Base-by-base conservation (phyloP, 2,329 filamentous ascomycete genomes). In the Chalaropsis thielavioides region DNA sequence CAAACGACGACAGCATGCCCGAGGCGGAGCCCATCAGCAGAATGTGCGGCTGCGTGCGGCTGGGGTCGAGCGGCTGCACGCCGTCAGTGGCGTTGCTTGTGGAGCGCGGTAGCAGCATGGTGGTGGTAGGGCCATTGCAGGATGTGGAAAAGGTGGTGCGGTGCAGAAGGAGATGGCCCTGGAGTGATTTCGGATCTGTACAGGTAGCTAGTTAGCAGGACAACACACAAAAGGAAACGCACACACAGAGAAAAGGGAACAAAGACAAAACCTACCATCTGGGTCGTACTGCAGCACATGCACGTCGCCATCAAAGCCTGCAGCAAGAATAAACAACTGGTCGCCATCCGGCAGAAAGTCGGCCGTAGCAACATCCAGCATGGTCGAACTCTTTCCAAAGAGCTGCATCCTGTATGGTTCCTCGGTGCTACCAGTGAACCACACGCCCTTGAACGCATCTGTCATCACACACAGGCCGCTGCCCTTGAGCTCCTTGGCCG, bases 391-490 rank as follows among this genome's bases (percentile, higher is more conserved):
- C 75, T 96, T 96, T 51, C 92, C 91, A 69, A 97, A 91, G 2
- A 96, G 81, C 68, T 91, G 88, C 84, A 99, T 91, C 69, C 89
- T 92, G 73, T 97, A 99, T 0, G 94, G 94, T 72, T 97, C 94
- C 76, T 99, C 92, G 8, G 89, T 94, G 72, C 96, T 99, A 0
- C 94, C 94, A 0, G 90, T 89, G 70, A 99, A 95, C 91, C 94
- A 97, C 1, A 97, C 80, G 0, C 94, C 94, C 76, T 96, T 96
- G 72, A 94, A 85, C 0, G 88, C 89, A 76, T 99, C 94, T 0
- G 89, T 89, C 76, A 96, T 85, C 11, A 96, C 80, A 71, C 89
- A 91, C 72, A 99, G 80, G 0, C 92, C 92, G 0, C 90, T 95
- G 1, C 87, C 85, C 2, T 85, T 85, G 19, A 99, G 80, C 70